A percentile compares a stretch with the other conserved stretches of the same genome.
These are phyloP conservation scores for Peronosclerospora sorghi DNA, from an alignment of 352 stramenopile genomes.

Conservation along the genomic window DNA sequence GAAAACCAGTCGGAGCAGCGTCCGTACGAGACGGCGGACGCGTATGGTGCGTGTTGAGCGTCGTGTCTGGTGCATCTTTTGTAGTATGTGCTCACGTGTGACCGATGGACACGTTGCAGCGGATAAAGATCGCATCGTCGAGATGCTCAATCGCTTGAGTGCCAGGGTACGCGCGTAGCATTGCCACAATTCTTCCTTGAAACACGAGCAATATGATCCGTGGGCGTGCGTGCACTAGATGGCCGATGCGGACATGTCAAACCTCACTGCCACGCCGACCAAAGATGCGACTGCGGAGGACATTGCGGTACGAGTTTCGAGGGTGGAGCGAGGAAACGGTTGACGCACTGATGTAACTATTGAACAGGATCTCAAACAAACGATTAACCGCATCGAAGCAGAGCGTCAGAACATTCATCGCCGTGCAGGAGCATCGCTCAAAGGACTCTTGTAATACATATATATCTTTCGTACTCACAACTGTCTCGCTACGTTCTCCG, in stretches of 20 bases:
- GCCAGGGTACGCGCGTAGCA: conserved; percentile 36
- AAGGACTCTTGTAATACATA: conserved; percentile 59
- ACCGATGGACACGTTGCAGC: conserved; percentile 18
- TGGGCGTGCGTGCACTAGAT: conserved; percentile 37
- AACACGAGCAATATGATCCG: too few relatives aligned
- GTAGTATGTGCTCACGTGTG: background rate
- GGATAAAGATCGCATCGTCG: conserved; percentile 78
- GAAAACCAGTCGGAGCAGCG: conserved; percentile 48
- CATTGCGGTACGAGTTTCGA: conserved; percentile 31
- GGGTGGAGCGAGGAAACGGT: background rate
- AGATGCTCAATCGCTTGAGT: conserved; percentile 83
- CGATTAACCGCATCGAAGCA: conserved; percentile 60
- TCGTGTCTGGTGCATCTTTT: background rate
- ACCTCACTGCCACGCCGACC: conserved; percentile 66
- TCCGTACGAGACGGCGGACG: conserved; percentile 62
- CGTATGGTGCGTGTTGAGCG: conserved; percentile 38
- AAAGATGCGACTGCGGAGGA: conserved; percentile 71
- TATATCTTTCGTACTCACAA: background rate
- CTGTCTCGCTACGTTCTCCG: background rate
- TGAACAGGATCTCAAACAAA: conserved; percentile 56
- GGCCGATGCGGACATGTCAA: conserved; percentile 80
- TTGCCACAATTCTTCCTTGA: background rate
- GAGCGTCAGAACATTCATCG: conserved; percentile 76
- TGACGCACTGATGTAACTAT: background rate
- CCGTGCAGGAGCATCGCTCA: conserved; percentile 64